These are phyloP conservation scores for Sarocladium strictum DNA, from an alignment of 2,329 filamentous ascomycete genomes.

Conservation along the genomic window DNA sequence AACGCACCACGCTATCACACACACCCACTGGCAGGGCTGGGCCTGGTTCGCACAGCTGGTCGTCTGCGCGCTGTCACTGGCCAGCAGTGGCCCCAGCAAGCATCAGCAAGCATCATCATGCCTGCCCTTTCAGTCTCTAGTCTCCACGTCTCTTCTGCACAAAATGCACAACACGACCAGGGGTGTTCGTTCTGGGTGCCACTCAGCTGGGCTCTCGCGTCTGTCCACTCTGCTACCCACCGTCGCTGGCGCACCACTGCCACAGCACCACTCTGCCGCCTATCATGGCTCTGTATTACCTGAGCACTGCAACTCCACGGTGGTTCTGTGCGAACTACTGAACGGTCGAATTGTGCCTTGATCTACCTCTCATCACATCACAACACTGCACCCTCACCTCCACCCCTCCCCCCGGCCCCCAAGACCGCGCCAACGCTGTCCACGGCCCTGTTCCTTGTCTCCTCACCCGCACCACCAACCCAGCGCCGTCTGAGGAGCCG, in stretches of 20 bases:
- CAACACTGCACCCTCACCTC: not conserved
- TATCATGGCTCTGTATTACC: constrained; percentile 5
- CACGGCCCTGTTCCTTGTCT: constrained; percentile 5
- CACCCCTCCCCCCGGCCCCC: constrained; percentile 5
- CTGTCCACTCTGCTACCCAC: too few species aligned
- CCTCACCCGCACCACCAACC: constrained; percentile 1
- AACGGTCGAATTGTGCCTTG: not conserved
- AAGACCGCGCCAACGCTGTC: constrained; percentile 7
- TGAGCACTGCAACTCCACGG: not conserved
- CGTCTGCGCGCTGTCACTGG: not conserved
- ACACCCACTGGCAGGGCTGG: constrained; percentile 5
- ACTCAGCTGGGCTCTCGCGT: constrained; percentile 3
- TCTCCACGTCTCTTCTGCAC: constrained; percentile 3
- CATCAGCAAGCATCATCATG: constrained; percentile 6
- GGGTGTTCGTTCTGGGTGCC: not conserved
- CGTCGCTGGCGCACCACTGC: not conserved
- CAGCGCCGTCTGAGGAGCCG: constrained; percentile 3
- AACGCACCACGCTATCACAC: not conserved
- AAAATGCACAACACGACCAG: constrained; percentile 9
- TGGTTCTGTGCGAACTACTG: too few species aligned
- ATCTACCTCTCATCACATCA: not conserved
- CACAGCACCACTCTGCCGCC: not conserved
- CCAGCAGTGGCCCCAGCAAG: not conserved
- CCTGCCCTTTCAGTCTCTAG: too few species aligned
- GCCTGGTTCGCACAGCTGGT: not conserved